Conservation (phyloP, 805 yeast genomes). For the Candida wancherniae region DNA sequence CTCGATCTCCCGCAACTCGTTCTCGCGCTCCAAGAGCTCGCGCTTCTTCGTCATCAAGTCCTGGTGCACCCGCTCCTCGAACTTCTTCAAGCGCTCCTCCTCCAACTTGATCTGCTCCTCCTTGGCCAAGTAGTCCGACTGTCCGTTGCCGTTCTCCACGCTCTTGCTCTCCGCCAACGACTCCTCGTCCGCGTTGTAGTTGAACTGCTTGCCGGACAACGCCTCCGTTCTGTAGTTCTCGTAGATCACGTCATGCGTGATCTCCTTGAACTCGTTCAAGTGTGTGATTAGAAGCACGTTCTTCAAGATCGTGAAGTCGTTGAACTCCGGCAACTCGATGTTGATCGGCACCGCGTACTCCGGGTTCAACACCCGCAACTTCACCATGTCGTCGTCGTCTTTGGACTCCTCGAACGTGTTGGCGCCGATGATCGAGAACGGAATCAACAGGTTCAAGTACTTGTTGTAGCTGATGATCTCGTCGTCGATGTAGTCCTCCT, state of each 20-base stretch:
- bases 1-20: slow-evolving; percentile 78
- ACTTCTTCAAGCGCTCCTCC: slow-evolving; percentile 81
- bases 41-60: slow-evolving; percentile 76
- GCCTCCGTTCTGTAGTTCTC: slow-evolving; percentile 90
- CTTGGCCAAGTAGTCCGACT: slow-evolving; percentile 46
- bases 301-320: slow-evolving; percentile 77
- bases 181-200: slow-evolving; percentile 26
- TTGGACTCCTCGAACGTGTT: slow-evolving; percentile 48
- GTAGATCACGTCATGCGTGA: slow-evolving; percentile 80
- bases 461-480: slow-evolving; percentile 64
- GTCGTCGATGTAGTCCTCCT: slow-evolving; percentile 48
- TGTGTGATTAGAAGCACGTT: slow-evolving; percentile 79
- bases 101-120: slow-evolving; percentile 88
- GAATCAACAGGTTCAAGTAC: slow-evolving; percentile 57
- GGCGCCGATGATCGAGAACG: slow-evolving; percentile 68
- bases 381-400: slow-evolving; percentile 38
- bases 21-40: slow-evolving; percentile 79
- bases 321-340: slow-evolving; percentile 65
- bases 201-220: slow-evolving; percentile 56
- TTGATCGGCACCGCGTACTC: slow-evolving; percentile 52
- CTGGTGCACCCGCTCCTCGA: slow-evolving; percentile 85
- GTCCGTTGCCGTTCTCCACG: slow-evolving; percentile 10
- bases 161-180: slow-evolving; percentile 7
- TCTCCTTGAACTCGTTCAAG: slow-evolving; percentile 81
- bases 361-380: slow-evolving; percentile 49